Percentiles rank a stretch among this genome's conserved stretches.
phyloP scores from a whole-genome alignment of 148 eudicot genomes.

The Rhododendron vialii region DNA sequence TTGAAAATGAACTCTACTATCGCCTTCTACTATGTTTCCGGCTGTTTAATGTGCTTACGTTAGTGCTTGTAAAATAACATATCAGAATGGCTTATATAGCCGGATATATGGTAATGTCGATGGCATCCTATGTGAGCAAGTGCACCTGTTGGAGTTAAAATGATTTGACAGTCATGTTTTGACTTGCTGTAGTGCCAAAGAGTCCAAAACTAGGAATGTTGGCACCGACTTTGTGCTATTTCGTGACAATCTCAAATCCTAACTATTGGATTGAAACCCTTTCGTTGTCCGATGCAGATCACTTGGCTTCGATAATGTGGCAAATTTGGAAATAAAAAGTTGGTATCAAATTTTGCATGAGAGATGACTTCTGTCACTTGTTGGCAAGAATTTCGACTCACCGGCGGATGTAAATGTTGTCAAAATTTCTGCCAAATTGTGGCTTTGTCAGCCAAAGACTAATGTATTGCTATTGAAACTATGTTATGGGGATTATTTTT shows the following conservation, averaged over 20 bases:
- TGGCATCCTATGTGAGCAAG: neutral
- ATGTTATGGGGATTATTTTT: neutral
- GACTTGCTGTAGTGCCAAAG: neutral
- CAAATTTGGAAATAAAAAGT: neutral
- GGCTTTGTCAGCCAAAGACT: neutral
- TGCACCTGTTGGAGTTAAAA: neutral
- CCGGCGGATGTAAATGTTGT: neutral
- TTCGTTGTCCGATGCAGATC: no score
- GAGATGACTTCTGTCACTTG: neutral
- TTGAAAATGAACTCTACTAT: neutral
- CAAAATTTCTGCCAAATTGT: neutral
- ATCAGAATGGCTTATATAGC: neutral
- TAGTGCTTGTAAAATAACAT: neutral
- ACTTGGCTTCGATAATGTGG: neutral
- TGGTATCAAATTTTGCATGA: neutral
- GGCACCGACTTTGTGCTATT: neutral
- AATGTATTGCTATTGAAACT: neutral
- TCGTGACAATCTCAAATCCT: neutral
- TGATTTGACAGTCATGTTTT: neutral
- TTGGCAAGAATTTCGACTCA: neutral
- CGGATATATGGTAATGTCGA: neutral
- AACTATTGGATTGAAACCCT: neutral
- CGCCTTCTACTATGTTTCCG: neutral
- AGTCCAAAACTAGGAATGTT: neutral
- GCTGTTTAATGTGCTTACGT: neutral